phyloP scores from a whole-genome alignment of 345 rosid species.

The Lepidium sativum region DNA sequence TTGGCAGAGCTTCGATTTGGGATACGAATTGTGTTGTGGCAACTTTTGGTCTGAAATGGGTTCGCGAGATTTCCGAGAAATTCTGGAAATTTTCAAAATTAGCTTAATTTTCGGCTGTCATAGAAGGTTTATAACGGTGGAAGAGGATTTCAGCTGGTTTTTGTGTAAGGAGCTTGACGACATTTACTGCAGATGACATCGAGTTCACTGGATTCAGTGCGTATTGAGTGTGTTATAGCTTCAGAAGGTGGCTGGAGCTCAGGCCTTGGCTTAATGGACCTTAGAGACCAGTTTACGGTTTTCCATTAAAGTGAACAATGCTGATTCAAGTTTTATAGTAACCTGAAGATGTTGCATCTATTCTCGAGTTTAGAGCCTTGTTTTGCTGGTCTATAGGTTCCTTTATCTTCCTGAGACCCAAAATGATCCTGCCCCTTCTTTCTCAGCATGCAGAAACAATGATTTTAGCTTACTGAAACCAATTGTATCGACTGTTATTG shows the following conservation, averaged over 20 bases:
- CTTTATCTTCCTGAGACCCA: neutral
- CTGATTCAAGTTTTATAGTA: neutral
- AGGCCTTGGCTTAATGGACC: neutral
- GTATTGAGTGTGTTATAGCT: neutral
- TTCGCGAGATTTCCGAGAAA: neutral
- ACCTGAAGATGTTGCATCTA: neutral
- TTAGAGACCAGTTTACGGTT: neutral
- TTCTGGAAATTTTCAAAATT: neutral
- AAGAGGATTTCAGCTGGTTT: neutral
- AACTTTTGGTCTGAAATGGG: constrained; percentile 26
- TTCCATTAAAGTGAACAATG: neutral
- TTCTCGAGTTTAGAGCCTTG: neutral
- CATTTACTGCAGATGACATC: neutral
- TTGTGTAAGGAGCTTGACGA: neutral
- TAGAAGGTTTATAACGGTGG: neutral
- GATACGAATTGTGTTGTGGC: neutral
- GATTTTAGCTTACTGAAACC: neutral
- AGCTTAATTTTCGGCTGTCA: neutral
- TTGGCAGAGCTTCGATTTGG: neutral
- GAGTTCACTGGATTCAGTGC: neutral
- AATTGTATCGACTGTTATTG: neutral
- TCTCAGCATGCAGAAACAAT: neutral
- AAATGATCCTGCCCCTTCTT: neutral
- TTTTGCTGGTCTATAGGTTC: neutral
- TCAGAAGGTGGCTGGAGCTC: neutral